Base-by-base conservation (phyloP, 2,329 filamentous ascomycete species). In the Fusarium napiforme region DNA sequence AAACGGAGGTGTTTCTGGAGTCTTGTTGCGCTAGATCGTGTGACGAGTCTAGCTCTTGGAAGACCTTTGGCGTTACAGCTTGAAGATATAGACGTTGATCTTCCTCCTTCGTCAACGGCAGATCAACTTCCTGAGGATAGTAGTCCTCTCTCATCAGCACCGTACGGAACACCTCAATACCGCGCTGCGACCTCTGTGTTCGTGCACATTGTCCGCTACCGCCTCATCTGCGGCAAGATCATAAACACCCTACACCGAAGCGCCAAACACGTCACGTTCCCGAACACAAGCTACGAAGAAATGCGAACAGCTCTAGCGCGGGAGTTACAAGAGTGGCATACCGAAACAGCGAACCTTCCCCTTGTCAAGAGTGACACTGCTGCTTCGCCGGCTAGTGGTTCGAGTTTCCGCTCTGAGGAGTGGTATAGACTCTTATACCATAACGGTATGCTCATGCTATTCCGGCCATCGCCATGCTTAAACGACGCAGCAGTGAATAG, bases 381-480 rank as follows among this genome's bases (percentile, higher is more conserved):
- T n/a, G 62, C 64, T 28, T 72, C 72, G 1, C 65, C 71, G 0
- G 71, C 60, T 4, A 78, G 79, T 8, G 75, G 80, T 1, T 85
- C 84, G 0, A 84, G 83, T 56, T 85, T 84, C 28, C 76, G 81
- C 0, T 83, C 81, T 0, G 78, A 78, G 5, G 82, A 83, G 21
- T 85, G 84, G 84, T 85, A 84, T 69, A 79, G 82, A 3, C 71
- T 85, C 9, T 61, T 85, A 0, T 85, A 84, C 37, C 81, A 84
- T 40, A 85, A 85, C 45, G 83, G 80, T 0, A 79, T 84, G 18
- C 69, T 85, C 3, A 83, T 85, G 78, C 78, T 85, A 0, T 85
- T 82, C 55, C 78, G 84, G 0, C 84, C 84, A 0, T 84, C 82
- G 8, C 82, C 81, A 5, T 80, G 77, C 23, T 50, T 82, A 15